A percentile compares a stretch with the other conserved stretches of the same genome.
These are phyloP conservation scores for Diaporthe caulivora DNA, from an alignment of 2,329 filamentous ascomycete genomes.

Conservation along the genomic window DNA sequence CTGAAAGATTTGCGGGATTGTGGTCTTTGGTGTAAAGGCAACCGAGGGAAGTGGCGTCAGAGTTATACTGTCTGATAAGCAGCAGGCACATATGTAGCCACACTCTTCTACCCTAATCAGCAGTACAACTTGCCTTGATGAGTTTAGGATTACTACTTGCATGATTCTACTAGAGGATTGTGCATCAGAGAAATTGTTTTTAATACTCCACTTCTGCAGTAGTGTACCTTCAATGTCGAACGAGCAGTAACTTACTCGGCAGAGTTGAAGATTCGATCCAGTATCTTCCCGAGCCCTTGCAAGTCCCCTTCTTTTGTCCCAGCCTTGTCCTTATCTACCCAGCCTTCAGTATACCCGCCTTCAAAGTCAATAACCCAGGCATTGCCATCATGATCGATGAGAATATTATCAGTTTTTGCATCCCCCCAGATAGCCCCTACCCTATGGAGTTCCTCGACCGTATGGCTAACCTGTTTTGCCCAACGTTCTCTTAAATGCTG, in stretches of 20 bases:
- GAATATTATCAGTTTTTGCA: constrained; percentile 47
- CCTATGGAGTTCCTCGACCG: constrained; percentile 42
- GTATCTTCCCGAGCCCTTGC: constrained; percentile 41
- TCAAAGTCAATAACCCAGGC: constrained; percentile 49
- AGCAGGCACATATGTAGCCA: no score
- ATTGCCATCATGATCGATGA: constrained; percentile 44
- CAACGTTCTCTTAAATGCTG: constrained; percentile 30
- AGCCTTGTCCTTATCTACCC: constrained; percentile 44
- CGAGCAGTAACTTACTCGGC: background rate
- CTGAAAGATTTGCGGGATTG: no score
- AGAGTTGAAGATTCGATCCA: background rate
- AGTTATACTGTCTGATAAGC: no score
- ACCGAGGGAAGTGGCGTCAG: no score
- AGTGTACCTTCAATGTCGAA: no score
- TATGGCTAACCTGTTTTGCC: constrained; percentile 41
- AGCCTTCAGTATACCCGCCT: constrained; percentile 46
- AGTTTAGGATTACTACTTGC: no score
- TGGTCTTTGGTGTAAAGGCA: no score
- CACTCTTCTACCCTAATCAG: no score
- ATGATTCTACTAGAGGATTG: no score
- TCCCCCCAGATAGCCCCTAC: constrained; percentile 47
- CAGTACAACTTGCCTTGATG: no score
- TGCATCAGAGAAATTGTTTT: no score
- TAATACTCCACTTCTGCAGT: no score
- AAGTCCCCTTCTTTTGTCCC: constrained; percentile 44